Evolutionary conservation across 1,284 basidiomycete species (phyloP).

Genomic region (Hemileia vastatrix): DNA sequence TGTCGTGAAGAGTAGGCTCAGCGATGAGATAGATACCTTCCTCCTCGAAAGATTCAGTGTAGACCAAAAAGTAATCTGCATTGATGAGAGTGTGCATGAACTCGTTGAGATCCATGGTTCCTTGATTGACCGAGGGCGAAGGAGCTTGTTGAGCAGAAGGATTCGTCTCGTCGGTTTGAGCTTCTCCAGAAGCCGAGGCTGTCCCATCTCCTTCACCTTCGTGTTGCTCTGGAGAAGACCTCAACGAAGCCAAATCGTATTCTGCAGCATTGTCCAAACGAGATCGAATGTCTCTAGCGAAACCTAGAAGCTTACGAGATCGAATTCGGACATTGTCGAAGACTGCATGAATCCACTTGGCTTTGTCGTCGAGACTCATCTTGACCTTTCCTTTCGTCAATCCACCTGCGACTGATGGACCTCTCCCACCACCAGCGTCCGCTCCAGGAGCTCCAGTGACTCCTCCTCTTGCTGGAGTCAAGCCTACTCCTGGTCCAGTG

Average conservation of each 20-base stretch:
- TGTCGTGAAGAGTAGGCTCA: conserved; percentile 65
- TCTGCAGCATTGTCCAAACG: not conserved
- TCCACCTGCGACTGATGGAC: conserved; percentile 1
- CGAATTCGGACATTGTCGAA: conserved; percentile 85
- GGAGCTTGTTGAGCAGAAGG: conserved; percentile 66
- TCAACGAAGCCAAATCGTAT: not conserved
- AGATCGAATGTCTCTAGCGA: conserved; percentile 52
- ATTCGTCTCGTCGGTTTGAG: conserved; percentile 92
- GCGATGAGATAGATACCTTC: conserved; percentile 91
- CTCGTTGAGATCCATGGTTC: no score
- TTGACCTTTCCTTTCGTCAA: conserved; percentile 27
- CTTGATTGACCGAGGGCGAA: conserved; percentile 69
- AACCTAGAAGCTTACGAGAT: conserved; percentile 86
- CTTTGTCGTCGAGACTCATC: conserved; percentile 72
- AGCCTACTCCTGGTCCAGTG: conserved; percentile 35
- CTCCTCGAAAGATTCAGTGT: conserved; percentile 76
- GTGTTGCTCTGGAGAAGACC: no score
- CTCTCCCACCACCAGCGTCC: not conserved
- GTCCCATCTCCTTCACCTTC: no score
- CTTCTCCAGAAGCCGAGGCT: no score
- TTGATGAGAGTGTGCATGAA: no score
- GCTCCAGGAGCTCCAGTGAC: no score
- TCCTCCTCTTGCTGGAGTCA: no score
- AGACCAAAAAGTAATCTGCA: conserved; percentile 87
- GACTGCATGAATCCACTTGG: conserved; percentile 83